Evolutionary conservation across 176 grass and related monocot species (phyloP), one percentile per base, ranked within the genome.

Genomic region (Ampelocalamus luodianensis): DNA sequence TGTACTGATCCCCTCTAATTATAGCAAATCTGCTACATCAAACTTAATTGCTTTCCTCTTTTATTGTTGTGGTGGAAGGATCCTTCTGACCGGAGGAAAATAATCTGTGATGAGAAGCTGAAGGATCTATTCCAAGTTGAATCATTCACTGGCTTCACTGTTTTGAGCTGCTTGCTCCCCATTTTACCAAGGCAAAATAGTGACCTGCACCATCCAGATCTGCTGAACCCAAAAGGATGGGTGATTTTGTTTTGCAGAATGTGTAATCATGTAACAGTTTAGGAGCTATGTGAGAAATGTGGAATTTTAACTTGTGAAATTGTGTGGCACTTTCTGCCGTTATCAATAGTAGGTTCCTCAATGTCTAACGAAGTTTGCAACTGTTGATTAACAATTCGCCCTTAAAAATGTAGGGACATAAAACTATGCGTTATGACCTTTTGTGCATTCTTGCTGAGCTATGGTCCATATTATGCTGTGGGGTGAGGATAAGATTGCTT

Each of bases 81-180:
- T n/a, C n/a, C n/a, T n/a, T n/a, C n/a, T n/a, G n/a, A n/a, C n/a
- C n/a, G n/a, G n/a, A n/a, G n/a, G n/a, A n/a, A n/a, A n/a, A n/a
- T n/a, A n/a, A n/a, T n/a, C n/a, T n/a, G n/a, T n/a, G n/a, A n/a
- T n/a, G n/a, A n/a, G n/a, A n/a, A n/a, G n/a, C n/a, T n/a, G n/a
- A n/a, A n/a, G n/a, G n/a, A n/a, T n/a, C n/a, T n/a, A n/a, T n/a
- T n/a, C n/a, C n/a, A n/a, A n/a, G n/a, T n/a, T n/a, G n/a, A n/a
- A n/a, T n/a, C n/a, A n/a, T n/a, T n/a, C n/a, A n/a, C n/a, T n/a
- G n/a, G n/a, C n/a, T n/a, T n/a, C n/a, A n/a, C n/a, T n/a, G n/a
- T n/a, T n/a, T n/a, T 55, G 96, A 96, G 87, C 89, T 96, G 80
- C 90, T 99, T 38, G 54, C 87, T 39, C 88, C 97, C 77, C 97